Evolutionary conservation across 179 eudicot species (phyloP).

Genomic region (Silene noctiflora): DNA sequence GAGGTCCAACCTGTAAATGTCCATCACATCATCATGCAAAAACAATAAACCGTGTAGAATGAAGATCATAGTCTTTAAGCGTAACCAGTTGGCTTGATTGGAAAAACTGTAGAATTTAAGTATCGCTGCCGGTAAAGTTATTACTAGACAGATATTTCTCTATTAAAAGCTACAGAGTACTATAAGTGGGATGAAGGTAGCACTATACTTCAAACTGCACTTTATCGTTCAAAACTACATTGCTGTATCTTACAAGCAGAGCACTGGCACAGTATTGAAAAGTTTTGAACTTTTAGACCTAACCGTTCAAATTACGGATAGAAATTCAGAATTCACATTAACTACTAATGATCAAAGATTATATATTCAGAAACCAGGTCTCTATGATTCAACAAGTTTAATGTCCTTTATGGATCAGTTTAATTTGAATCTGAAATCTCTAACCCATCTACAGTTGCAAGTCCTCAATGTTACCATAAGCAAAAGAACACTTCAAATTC

Average conservation of each 20-base stretch:
- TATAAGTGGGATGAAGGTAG: background rate
- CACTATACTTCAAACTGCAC: background rate
- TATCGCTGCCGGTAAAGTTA: background rate
- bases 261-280: too few relatives aligned
- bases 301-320: background rate
- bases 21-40: background rate
- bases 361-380: too few relatives aligned
- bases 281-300: background rate
- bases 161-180: background rate
- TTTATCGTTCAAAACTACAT: background rate
- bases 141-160: background rate
- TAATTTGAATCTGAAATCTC: background rate
- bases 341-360: background rate
- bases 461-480: background rate
- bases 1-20: conserved; percentile 86
- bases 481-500: background rate
- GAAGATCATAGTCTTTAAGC: background rate
- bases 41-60: background rate
- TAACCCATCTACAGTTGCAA: background rate
- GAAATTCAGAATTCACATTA: background rate
- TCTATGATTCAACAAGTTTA: background rate
- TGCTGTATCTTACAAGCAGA: too few relatives aligned
- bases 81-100: background rate
- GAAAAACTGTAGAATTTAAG: background rate
- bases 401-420: too few relatives aligned